Evolutionary conservation across 768 basidiomycete genomes (phyloP), one percentile per base, ranked within the genome.

Genomic region (Termitomyces sp.): DNA sequence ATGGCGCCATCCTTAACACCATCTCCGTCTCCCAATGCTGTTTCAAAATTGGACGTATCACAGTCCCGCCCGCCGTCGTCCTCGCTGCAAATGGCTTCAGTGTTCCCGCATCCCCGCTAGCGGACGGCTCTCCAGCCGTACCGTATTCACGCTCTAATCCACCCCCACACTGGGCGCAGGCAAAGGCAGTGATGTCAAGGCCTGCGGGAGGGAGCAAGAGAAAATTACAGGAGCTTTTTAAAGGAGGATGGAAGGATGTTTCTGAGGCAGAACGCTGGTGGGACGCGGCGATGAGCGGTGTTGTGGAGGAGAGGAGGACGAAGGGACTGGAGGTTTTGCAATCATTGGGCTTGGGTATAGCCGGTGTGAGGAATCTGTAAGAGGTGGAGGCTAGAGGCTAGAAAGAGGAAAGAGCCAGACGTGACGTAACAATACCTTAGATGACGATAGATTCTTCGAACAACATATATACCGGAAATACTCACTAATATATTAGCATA

Each of bases 41-140:
- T 64, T 89, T 83, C 77, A 91, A 91, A 67, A 64, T 78, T 23
- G 84, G 83, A 0, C 79, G 88, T 1, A 85, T 91, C 58, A 90
- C 87, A 19, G 77, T 89, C 53, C 89, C 89, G 2, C 89, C 89
- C 12, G 75, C 76, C 3, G 56, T 91, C 58, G 79, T 79, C 11
- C 68, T 89, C 34, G 85, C 82, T 1, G 61, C 72, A 1, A 83
- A 86, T 57, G 89, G 89, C 0, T 82, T 85, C 59, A 69, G 72
- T 21, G 69, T 65, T 1, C 63, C 71, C 8, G 59, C 71, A 14
- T 51, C 68, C 3, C 54, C 60, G 3, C 28, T 46, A 10, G 25
- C 40, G 5, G 25, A 53, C 25, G 45, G 35, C 19, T 70, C 64
- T 62, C 69, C 54, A 72, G 73, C 76, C 70, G 72, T 70, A 70